Percentiles rank a stretch among this genome's conserved stretches.
Evolutionary conservation across 2,329 filamentous ascomycete genomes (phyloP).

Genomic region (Pseudocercospora ulei): DNA sequence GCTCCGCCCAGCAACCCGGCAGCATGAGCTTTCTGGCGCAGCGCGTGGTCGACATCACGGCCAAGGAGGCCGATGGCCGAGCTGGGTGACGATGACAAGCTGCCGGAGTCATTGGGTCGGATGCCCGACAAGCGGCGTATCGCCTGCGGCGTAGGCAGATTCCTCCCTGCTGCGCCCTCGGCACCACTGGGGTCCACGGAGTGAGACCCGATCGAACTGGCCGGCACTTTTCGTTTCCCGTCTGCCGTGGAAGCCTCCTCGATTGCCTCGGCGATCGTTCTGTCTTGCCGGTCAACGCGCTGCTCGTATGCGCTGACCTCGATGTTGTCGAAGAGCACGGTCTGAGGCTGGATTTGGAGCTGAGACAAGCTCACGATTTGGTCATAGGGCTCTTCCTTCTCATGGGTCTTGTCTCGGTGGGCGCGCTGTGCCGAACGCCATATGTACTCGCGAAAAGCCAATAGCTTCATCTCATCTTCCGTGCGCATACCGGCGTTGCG

Average conservation of each 20-base stretch:
- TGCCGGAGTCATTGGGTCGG: constrained; percentile 25
- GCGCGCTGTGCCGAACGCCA: constrained; percentile 72
- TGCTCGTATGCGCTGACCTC: constrained; percentile 47
- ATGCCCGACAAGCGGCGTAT: constrained; percentile 17
- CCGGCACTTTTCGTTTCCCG: constrained; percentile 5
- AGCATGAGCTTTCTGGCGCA: constrained; percentile 47
- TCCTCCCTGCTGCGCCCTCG: constrained; percentile 3
- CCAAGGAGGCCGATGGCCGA: constrained; percentile 30
- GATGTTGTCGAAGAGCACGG: constrained; percentile 76
- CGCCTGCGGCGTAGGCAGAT: constrained; percentile 10
- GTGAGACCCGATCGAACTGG: not conserved
- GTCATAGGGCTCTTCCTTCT: constrained; percentile 45
- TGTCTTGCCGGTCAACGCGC: constrained; percentile 30
- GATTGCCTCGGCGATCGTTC: constrained; percentile 77
- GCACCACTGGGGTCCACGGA: constrained; percentile 9
- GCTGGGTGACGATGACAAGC: constrained; percentile 33
- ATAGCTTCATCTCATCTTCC: constrained; percentile 83
- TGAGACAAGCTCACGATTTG: constrained; percentile 65
- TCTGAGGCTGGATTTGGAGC: constrained; percentile 71
- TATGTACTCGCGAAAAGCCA: constrained; percentile 80
- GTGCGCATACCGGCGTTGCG: constrained; percentile 69
- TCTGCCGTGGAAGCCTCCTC: constrained; percentile 54
- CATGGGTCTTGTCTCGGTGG: constrained; percentile 45
- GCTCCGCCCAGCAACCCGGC: constrained; percentile 52
- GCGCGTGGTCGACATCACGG: constrained; percentile 31